Percentiles rank a stretch among this genome's conserved stretches.
phyloP scores from a whole-genome alignment of 208 protist genomes.

The Leishmania major region DNA sequence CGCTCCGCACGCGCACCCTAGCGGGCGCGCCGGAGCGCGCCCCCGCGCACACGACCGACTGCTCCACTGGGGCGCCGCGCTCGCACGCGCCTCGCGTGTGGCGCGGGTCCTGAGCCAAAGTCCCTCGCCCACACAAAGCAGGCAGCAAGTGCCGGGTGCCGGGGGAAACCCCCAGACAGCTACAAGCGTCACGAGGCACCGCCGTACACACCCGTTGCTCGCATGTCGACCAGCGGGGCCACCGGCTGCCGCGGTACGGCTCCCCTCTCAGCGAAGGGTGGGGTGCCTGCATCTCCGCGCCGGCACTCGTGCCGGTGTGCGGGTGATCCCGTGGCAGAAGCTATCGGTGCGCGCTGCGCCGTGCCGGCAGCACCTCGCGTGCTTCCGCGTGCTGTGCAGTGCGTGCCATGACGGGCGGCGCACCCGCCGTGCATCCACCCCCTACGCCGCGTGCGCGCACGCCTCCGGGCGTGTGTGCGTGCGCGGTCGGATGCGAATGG shows the following conservation, averaged over 20 bases:
- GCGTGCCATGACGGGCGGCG: conserved; percentile 22
- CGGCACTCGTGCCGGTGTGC: conserved; percentile 24
- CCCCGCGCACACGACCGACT: conserved; percentile 29
- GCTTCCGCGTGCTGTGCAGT: conserved; percentile 7
- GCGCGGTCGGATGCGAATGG: conserved; percentile 11
- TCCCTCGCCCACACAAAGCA: conserved; percentile 51
- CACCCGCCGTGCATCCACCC: conserved; percentile 32
- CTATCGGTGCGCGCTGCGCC: conserved; percentile 18
- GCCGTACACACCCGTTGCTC: conserved; percentile 36
- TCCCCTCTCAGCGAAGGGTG: conserved; percentile 21
- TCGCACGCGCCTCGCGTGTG: conserved; percentile 17
- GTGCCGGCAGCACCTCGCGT: conserved; percentile 9
- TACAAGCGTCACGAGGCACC: conserved; percentile 28
- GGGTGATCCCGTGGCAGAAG: conserved; percentile 31
- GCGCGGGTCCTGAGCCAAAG: conserved; percentile 73
- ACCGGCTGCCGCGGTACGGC: conserved; percentile 32
- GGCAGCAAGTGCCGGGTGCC: conserved; percentile 67
- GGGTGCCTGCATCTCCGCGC: conserved; percentile 28
- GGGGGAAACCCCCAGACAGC: conserved; percentile 30
- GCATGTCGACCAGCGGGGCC: conserved; percentile 29
- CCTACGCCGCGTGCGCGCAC: background rate
- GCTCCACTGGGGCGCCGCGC: conserved; percentile 29
- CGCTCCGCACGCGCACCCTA: conserved; percentile 1
- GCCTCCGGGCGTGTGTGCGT: conserved; percentile 1
- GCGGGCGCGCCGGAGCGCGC: conserved; percentile 3